Evolutionary conservation across 805 yeast species (phyloP).

Genomic region (Pichia gijzeniarum): DNA sequence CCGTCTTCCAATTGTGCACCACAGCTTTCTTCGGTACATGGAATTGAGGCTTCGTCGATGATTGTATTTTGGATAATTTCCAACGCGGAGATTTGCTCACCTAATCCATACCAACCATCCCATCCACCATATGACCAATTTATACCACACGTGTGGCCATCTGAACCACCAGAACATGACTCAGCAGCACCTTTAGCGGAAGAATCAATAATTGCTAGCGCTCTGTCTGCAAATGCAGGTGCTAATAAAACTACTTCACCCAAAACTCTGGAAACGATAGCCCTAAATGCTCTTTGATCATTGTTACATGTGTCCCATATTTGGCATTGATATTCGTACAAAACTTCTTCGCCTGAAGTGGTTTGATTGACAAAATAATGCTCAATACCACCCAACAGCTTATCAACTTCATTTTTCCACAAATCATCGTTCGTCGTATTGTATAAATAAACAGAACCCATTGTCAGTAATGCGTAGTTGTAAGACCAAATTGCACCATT

Average conservation of each 20-base stretch:
- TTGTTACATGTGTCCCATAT: constrained; percentile 47
- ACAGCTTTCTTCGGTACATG: constrained; percentile 10
- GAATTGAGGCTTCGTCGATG: constrained; percentile 11
- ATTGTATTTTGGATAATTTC: constrained; percentile 61
- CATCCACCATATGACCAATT: constrained; percentile 54
- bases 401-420: constrained; percentile 37
- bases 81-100: constrained; percentile 73
- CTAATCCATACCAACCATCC: constrained; percentile 67
- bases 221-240: constrained; percentile 40
- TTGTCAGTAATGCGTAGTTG: constrained; percentile 58
- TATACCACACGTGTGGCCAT: constrained; percentile 70
- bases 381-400: constrained; percentile 34
- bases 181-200: constrained; percentile 66
- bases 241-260: constrained; percentile 31
- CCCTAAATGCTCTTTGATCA: constrained; percentile 72
- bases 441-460: constrained; percentile 67
- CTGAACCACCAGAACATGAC: constrained; percentile 68
- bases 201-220: constrained; percentile 27
- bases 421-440: constrained; percentile 44
- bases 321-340: constrained; percentile 60
- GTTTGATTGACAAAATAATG: constrained; percentile 33
- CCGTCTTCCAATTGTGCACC: constrained; percentile 7
- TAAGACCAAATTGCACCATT: constrained; percentile 58
- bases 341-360: constrained; percentile 26
- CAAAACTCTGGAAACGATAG: constrained; percentile 20